Conservation (phyloP, 768 basidiomycete species). For the Daedaleopsis nitida region DNA sequence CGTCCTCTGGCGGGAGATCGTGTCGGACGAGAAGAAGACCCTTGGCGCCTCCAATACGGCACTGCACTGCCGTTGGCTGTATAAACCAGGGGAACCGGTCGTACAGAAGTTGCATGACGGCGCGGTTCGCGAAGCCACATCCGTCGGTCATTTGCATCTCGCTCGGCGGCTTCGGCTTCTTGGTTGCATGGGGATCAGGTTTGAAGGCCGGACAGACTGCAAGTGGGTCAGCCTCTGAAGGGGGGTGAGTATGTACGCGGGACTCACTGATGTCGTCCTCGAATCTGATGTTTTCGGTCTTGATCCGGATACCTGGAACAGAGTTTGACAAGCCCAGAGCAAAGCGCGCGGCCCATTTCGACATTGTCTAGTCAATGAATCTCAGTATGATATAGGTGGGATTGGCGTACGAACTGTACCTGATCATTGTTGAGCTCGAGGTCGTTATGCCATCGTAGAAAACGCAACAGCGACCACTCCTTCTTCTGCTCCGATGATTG, state of each 20-base stretch:
- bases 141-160: slow-evolving; percentile 65
- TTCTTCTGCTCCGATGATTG: not conserved
- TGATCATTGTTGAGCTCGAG: slow-evolving; percentile 48
- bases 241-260: too few species aligned
- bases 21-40: slow-evolving; percentile 33
- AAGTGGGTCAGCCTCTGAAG: not conserved
- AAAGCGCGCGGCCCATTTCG: slow-evolving; percentile 67
- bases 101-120: slow-evolving; percentile 39
- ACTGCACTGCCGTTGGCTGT: slow-evolving; percentile 32
- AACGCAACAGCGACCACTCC: slow-evolving; percentile 42
- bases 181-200: not conserved
- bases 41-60: slow-evolving; percentile 32
- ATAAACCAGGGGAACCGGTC: slow-evolving; percentile 25
- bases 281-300: slow-evolving; percentile 36
- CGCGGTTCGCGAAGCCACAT: slow-evolving; percentile 67
- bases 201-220: slow-evolving; percentile 29
- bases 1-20: slow-evolving; percentile 12
- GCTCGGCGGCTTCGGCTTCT: slow-evolving; percentile 24
- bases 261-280: slow-evolving; percentile 53
- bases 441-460: slow-evolving; percentile 59
- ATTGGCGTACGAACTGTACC: slow-evolving; percentile 35
- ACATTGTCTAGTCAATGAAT: slow-evolving; percentile 45
- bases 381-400: not conserved
- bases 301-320: slow-evolving; percentile 52
- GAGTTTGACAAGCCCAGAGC: slow-evolving; percentile 66